Percentiles rank a stretch among this genome's conserved stretches.
Conservation (phyloP, 1,284 basidiomycete genomes). For the Ganoderma lingzhi region DNA sequence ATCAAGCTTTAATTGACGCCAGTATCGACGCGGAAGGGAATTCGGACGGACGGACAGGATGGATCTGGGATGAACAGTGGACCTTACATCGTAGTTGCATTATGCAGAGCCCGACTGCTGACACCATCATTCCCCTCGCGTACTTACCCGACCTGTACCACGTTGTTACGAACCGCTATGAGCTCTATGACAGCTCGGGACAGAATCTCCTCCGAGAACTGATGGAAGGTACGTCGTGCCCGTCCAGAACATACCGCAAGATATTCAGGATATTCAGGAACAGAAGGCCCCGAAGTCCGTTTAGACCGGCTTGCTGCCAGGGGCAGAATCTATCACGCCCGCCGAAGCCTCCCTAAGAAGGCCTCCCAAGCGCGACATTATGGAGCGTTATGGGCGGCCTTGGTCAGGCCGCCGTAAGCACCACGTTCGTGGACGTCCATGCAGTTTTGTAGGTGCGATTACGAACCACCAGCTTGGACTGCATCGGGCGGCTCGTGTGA, state of each 20-base stretch:
- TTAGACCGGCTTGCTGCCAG: neutral
- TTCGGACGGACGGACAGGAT: neutral
- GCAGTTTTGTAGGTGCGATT: neutral
- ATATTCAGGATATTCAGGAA: neutral
- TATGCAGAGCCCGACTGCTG: neutral
- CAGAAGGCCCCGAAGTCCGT: neutral
- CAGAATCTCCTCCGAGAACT: neutral
- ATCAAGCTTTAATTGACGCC: neutral
- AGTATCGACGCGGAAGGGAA: neutral
- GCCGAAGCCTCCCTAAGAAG: neutral
- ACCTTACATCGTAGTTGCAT: neutral
- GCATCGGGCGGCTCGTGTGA: constrained; percentile 9
- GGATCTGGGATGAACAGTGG: neutral
- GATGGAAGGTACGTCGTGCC: neutral
- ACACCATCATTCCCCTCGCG: neutral
- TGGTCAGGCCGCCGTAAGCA: neutral
- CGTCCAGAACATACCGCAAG: neutral
- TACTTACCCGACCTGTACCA: neutral
- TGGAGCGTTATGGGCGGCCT: neutral
- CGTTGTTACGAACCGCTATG: neutral
- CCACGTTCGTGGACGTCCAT: neutral
- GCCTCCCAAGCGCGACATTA: neutral
- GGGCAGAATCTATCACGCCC: neutral
- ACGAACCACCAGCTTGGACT: neutral
- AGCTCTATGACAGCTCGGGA: neutral